phyloP scores from a whole-genome alignment of 2,329 filamentous ascomycete genomes.

The Nigrograna mackinnonii region DNA sequence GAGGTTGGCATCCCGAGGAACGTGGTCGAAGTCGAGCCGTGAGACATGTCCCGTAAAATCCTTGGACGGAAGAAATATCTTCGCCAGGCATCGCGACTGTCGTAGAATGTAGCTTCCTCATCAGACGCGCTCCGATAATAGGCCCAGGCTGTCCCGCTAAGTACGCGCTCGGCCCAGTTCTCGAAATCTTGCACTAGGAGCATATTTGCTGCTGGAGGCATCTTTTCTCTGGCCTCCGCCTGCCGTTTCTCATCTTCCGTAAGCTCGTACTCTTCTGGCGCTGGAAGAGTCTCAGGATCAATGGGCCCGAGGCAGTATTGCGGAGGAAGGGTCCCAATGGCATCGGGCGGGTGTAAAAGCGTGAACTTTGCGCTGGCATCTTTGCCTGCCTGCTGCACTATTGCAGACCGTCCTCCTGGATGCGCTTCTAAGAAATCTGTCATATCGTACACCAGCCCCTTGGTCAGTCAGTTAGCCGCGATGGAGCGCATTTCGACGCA shows the following conservation, averaged over 20 bases:
- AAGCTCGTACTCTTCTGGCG: not conserved
- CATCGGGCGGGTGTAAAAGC: not conserved
- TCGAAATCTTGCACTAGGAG: not conserved
- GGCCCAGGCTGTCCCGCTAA: not conserved
- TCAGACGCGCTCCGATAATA: not conserved
- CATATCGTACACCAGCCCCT: not conserved
- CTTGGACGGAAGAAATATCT: constrained; percentile 55
- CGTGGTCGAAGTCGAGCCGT: constrained; percentile 44
- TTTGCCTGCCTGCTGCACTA: not conserved
- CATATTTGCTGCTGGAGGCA: not conserved
- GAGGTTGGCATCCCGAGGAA: constrained; percentile 59
- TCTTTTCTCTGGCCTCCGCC: not conserved
- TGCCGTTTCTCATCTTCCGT: not conserved
- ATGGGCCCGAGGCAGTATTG: not conserved
- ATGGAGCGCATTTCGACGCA: not conserved
- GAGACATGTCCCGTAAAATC: constrained; percentile 53
- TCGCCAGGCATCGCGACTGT: constrained; percentile 59
- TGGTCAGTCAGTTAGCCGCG: not conserved
- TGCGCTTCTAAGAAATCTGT: not conserved
- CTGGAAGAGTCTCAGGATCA: not conserved
- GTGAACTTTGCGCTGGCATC: not conserved
- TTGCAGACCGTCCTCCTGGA: not conserved
- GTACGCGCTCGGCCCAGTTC: not conserved
- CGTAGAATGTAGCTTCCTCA: constrained; percentile 46
- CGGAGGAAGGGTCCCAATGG: not conserved